Base-by-base conservation (phyloP, 179 eudicot species). In the Heliamphora pulchella region DNA sequence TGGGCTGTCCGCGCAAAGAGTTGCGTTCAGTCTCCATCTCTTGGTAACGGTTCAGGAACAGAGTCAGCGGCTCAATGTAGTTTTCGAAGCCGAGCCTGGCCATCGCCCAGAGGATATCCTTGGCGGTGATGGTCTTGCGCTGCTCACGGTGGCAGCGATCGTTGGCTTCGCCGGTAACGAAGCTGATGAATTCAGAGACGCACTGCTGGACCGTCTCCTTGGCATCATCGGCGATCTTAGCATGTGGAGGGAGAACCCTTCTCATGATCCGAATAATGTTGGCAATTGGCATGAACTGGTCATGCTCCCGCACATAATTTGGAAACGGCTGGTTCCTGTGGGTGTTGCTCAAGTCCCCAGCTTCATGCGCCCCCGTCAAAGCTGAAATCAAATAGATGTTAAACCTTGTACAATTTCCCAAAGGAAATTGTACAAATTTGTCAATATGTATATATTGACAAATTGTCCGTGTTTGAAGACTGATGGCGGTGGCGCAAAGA, bases 141-240 rank as follows among this genome's bases (percentile, higher is more conserved):
- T 93, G 97, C 87, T 93, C 97, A 8, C 91, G 84, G 81, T 93
- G 97, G 87, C 97, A 93, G 39, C 96, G 85, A 62, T 89, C 94
- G 44, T 86, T 86, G 66, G 89, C 89, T 55, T 86, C 89, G 6
- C 89, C 80, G 0, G 89, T 86, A 48, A 86, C 65, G 78, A 86
- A 86, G 81, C 89, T 84, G 50, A 86, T 86, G 85, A 58, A 84
- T 78, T 86, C 89, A 0, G 89, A 86, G 6, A 86, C 89, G 47
- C 89, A 84, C 39, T 86, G 87, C 39, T 86, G 89, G 76, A 86
- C 79, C 0, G 87, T 84, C 48, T 86, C 87, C 80, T 86, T 86
- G 31, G 89, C 85, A 18, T 86, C 89, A 71, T 86, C 89, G 0
- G 89, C 80, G 14, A 86, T 86, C n/a, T 86, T 86, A 57, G 87